A percentile compares a stretch with the other conserved stretches of the same genome.
These are phyloP conservation scores for Rhodotorula taiwanensis DNA, from an alignment of 768 basidiomycete genomes.

Conservation along the genomic window DNA sequence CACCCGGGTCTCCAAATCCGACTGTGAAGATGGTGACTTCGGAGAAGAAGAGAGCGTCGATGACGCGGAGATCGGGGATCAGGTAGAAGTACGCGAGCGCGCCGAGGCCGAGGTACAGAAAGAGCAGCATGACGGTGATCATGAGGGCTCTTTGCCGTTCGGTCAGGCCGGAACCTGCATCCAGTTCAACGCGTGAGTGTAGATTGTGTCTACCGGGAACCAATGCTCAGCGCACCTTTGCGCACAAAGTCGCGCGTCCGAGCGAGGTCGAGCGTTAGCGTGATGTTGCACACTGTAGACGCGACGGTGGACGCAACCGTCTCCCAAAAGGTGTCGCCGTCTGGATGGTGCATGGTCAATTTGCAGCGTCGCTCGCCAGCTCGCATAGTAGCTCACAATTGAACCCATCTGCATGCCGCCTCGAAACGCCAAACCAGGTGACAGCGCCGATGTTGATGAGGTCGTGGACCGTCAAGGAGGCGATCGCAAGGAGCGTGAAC, in stretches of 20 bases:
- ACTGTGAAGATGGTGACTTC: constrained; percentile 63
- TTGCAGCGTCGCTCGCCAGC: no score
- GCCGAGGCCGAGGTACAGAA: constrained; percentile 68
- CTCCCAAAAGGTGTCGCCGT: constrained; percentile 54
- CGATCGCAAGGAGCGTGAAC: constrained; percentile 1
- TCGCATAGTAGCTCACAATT: no score
- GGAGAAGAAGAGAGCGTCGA: constrained; percentile 46
- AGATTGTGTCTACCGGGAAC: no score
- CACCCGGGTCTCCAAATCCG: constrained; percentile 26
- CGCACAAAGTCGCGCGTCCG: constrained; percentile 56
- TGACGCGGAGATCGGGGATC: constrained; percentile 46
- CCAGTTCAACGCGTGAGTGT: not conserved
- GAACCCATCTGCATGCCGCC: constrained; percentile 60
- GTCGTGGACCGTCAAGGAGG: constrained; percentile 49
- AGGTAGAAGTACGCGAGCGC: constrained; percentile 52
- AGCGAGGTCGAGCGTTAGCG: constrained; percentile 58
- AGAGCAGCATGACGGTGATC: constrained; percentile 66
- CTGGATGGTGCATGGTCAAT: no score
- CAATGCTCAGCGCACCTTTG: constrained; percentile 20
- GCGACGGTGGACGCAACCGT: constrained; percentile 66
- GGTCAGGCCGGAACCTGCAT: constrained; percentile 55
- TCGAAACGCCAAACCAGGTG: constrained; percentile 57
- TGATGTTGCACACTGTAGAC: constrained; percentile 61
- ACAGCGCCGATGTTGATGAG: constrained; percentile 60
- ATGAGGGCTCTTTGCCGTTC: constrained; percentile 69